Conservation (phyloP, 129 eudicot species). For the Helianthus tuberosus region DNA sequence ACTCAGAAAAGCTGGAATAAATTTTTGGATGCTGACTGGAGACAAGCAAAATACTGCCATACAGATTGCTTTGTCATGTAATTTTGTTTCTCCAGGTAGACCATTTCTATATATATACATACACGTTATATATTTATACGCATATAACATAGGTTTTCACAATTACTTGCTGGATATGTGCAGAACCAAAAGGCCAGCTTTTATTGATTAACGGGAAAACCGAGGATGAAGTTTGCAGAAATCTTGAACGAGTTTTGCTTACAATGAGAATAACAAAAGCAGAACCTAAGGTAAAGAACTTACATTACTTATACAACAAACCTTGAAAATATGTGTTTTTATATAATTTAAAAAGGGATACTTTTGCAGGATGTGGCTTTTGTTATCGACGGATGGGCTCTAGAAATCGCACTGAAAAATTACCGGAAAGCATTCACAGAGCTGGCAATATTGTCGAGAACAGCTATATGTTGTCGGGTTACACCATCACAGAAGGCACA, state of each 20-base stretch:
- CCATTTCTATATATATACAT: background rate
- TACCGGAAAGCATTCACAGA: conserved; percentile 88
- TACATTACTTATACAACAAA: background rate
- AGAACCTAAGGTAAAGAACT: conserved; percentile 77
- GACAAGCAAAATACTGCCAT: conserved; percentile 96
- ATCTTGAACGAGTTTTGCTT: conserved; percentile 90
- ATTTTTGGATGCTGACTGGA: conserved; percentile 99
- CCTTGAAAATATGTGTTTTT: background rate
- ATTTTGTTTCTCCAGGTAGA: conserved; percentile 90
- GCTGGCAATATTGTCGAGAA: conserved; percentile 83
- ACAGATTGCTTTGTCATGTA: conserved; percentile 96
- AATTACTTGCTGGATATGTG: conserved; percentile 30
- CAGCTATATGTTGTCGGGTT: conserved; percentile 98
- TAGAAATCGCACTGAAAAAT: conserved; percentile 91
- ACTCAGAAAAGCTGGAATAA: conserved; percentile 91
- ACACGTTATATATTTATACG: background rate
- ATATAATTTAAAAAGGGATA: background rate
- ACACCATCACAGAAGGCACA: conserved; percentile 99
- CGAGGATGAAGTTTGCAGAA: conserved; percentile 88
- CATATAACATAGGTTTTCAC: background rate
- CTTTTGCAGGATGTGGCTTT: conserved; percentile 88
- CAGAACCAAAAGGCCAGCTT: conserved; percentile 99
- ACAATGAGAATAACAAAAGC: conserved; percentile 91
- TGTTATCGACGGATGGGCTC: conserved; percentile 98
- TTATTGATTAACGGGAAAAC: conserved; percentile 88